Percentiles rank a stretch among this genome's conserved stretches.
phyloP scores from a whole-genome alignment of 2,329 filamentous ascomycete genomes.

The Aspergillus sp. region DNA sequence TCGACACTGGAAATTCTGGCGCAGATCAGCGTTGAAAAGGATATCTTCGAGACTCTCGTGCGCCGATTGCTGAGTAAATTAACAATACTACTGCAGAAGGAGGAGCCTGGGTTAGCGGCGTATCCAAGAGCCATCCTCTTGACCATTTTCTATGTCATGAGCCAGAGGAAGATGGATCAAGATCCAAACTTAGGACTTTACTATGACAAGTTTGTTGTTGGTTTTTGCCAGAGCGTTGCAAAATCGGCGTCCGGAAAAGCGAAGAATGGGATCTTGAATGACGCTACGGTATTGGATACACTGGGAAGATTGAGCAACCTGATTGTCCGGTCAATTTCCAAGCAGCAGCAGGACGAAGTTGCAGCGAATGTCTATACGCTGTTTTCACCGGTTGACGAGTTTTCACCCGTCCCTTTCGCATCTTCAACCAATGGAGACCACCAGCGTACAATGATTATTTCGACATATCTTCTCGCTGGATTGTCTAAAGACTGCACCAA shows the following conservation, averaged over 20 bases:
- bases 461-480: constrained; percentile 50
- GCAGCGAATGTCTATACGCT: constrained; percentile 48
- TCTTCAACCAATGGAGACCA: constrained; percentile 24
- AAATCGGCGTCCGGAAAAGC: constrained; percentile 25
- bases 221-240: constrained; percentile 34
- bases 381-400: constrained; percentile 34
- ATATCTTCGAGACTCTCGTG: constrained; percentile 57
- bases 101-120: constrained; percentile 36
- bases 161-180: constrained; percentile 39
- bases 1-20: constrained; percentile 56
- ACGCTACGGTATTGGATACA: constrained; percentile 49
- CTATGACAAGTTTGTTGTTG: constrained; percentile 45
- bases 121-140: constrained; percentile 55
- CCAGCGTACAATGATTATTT: constrained; percentile 46
- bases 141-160: constrained; percentile 55
- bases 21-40: constrained; percentile 54
- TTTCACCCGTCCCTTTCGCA: constrained; percentile 29
- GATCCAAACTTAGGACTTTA: constrained; percentile 39
- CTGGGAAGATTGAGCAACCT: constrained; percentile 54
- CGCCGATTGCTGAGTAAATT: constrained; percentile 57
- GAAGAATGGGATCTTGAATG: constrained; percentile 36
- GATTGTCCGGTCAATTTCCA: constrained; percentile 48
- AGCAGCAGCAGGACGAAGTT: constrained; percentile 45
- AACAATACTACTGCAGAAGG: constrained; percentile 47
- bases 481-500: constrained; percentile 33